These are phyloP conservation scores for Colletotrichum ledebouriae DNA, from an alignment of 2,329 filamentous ascomycete species.

Conservation along the genomic window DNA sequence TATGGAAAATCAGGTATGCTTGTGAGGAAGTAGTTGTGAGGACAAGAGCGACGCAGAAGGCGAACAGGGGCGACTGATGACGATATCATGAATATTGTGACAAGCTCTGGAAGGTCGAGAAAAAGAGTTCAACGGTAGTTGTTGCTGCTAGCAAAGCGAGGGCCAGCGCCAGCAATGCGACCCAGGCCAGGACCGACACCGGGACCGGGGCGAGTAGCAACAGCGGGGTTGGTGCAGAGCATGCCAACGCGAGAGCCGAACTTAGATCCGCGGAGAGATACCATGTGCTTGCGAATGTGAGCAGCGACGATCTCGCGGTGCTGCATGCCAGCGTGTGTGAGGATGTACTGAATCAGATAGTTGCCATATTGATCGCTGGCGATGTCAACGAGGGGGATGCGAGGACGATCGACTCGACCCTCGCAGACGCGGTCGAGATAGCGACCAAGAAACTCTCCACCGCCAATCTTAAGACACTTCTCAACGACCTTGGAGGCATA, in stretches of 20 bases:
- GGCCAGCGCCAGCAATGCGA: slow-evolving; percentile 70
- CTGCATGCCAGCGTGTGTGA: slow-evolving; percentile 87
- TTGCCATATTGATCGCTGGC: slow-evolving; percentile 99
- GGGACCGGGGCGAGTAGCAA: slow-evolving; percentile 89
- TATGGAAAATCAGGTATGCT: slow-evolving; percentile 48
- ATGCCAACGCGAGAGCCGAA: slow-evolving; percentile 98
- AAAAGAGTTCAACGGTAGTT: slow-evolving; percentile 65
- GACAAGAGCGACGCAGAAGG: slow-evolving; percentile 34
- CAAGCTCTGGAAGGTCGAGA: slow-evolving; percentile 12
- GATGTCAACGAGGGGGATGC: slow-evolving; percentile 97
- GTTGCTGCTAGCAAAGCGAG: slow-evolving; percentile 61
- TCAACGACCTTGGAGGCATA: slow-evolving; percentile 99
- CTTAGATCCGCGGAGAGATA: slow-evolving; percentile 96
- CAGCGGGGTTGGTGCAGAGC: slow-evolving; percentile 96
- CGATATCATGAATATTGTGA: slow-evolving; percentile 44
- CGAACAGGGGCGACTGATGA: slow-evolving; percentile 46
- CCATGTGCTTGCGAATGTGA: slow-evolving; percentile 99
- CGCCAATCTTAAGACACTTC: slow-evolving; percentile 98
- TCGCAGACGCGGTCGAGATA: slow-evolving; percentile 96
- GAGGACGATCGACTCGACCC: slow-evolving; percentile 88
- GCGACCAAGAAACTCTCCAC: slow-evolving; percentile 87
- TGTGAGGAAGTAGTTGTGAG: slow-evolving; percentile 14
- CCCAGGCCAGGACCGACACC: slow-evolving; percentile 77
- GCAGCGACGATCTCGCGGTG: slow-evolving; percentile 93
- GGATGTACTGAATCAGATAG: slow-evolving; percentile 96